Evolutionary conservation across 495 filamentous ascomycete genomes (phyloP).

Genomic region (Diplogelasinospora grovesii): DNA sequence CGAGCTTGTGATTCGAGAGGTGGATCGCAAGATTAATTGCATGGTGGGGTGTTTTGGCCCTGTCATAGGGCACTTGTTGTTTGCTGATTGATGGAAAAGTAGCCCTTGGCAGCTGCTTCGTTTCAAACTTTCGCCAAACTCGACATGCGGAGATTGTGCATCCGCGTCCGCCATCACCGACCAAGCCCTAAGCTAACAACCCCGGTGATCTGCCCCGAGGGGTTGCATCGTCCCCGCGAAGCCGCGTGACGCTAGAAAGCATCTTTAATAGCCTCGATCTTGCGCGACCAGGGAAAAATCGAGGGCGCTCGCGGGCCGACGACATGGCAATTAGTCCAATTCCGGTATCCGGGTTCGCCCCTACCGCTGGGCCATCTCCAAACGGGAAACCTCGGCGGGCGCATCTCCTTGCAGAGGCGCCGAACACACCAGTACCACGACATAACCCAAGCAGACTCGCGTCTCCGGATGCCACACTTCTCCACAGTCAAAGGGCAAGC

Average conservation of each 20-base stretch:
- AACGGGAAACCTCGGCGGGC: neutral
- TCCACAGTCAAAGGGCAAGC: no score
- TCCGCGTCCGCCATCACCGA: constrained; percentile 8
- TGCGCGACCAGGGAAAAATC: neutral
- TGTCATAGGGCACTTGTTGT: no score
- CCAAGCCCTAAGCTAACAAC: neutral
- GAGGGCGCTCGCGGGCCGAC: constrained; percentile 9
- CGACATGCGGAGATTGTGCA: constrained; percentile 10
- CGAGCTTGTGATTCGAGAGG: no score
- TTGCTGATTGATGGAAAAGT: no score
- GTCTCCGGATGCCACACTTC: no score
- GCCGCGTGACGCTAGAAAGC: neutral
- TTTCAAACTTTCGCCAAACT: constrained; percentile 7
- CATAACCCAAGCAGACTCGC: neutral
- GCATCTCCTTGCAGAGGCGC: neutral
- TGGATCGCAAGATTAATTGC: no score
- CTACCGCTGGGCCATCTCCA: constrained; percentile 8
- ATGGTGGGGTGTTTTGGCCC: no score
- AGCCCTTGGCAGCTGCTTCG: no score
- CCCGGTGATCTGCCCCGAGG: neutral
- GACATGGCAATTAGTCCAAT: constrained; percentile 10
- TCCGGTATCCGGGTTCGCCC: constrained; percentile 13
- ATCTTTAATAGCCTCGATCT: no score
- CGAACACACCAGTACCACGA: neutral
- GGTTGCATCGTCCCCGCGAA: neutral